A percentile compares a stretch with the other conserved stretches of the same genome.
Evolutionary conservation across 2,329 filamentous ascomycete genomes (phyloP).

Genomic region (Colletotrichum musae): DNA sequence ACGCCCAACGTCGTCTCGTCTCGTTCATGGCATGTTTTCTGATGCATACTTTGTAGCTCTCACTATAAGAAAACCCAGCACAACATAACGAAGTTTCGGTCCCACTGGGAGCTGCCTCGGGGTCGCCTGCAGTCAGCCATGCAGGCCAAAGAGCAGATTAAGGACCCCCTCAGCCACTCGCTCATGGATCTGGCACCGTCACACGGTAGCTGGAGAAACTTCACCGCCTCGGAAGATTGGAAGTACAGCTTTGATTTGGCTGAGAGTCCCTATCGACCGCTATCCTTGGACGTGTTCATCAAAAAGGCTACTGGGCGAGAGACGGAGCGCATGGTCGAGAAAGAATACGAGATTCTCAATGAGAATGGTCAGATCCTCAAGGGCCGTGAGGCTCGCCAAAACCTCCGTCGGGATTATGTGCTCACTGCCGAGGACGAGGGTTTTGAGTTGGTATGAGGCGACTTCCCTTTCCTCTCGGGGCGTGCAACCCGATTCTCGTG

Average conservation of each 20-base stretch:
- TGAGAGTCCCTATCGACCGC: conserved; percentile 55
- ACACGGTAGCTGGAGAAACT: conserved; percentile 26
- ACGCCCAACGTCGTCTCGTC: background rate
- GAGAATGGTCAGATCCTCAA: conserved; percentile 60
- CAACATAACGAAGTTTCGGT: conserved; percentile 56
- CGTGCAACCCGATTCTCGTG: too few relatives aligned
- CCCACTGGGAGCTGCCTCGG: conserved; percentile 45
- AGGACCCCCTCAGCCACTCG: conserved; percentile 53
- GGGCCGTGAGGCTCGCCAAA: conserved; percentile 59
- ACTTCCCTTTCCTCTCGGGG: background rate
- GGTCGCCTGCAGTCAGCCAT: conserved; percentile 52
- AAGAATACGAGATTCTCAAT: conserved; percentile 64
- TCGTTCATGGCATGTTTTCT: background rate
- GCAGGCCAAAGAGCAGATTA: conserved; percentile 53
- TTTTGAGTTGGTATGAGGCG: conserved; percentile 56
- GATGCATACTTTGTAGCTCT: conserved; percentile 7
- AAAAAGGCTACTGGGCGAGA: conserved; percentile 52
- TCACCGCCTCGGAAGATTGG: conserved; percentile 50
- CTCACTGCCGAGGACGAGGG: conserved; percentile 54
- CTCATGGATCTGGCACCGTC: conserved; percentile 51
- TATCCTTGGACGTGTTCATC: conserved; percentile 57
- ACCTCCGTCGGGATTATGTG: conserved; percentile 52
- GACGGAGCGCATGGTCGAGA: conserved; percentile 62
- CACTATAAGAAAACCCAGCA: conserved; percentile 44
- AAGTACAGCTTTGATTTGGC: conserved; percentile 61